phyloP scores from a whole-genome alignment of 2,329 filamentous ascomycete species.

The Seiridium cupressi region DNA sequence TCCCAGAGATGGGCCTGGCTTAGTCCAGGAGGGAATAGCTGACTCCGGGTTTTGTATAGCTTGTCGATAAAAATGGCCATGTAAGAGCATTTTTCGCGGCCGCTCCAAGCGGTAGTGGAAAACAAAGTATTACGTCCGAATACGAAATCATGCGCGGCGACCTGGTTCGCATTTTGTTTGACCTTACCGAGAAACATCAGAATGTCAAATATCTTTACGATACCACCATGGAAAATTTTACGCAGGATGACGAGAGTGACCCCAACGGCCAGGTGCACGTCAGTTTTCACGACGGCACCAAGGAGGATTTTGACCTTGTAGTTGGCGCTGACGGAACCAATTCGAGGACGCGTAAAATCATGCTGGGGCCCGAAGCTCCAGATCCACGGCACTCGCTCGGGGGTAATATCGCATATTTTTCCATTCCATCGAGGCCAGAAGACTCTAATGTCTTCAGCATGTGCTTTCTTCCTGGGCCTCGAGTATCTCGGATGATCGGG shows the following conservation, averaged over 20 bases:
- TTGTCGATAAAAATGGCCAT: constrained; percentile 40
- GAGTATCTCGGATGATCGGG: constrained; percentile 8
- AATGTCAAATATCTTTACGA: constrained; percentile 29
- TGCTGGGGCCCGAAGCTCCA: neutral
- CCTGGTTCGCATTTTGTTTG: constrained; percentile 47
- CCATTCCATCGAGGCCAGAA: neutral
- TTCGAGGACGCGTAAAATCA: constrained; percentile 37
- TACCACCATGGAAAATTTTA: constrained; percentile 24
- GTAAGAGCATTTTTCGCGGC: constrained; percentile 36
- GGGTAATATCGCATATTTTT: neutral
- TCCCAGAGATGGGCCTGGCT: too few species aligned
- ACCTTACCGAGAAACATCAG: constrained; percentile 27
- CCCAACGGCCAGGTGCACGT: constrained; percentile 25
- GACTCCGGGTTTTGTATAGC: constrained; percentile 20
- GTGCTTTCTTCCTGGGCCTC: neutral
- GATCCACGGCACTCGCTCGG: constrained; percentile 1
- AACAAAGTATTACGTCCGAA: constrained; percentile 49
- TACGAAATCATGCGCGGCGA: constrained; percentile 61
- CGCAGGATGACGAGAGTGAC: constrained; percentile 22
- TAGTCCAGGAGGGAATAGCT: too few species aligned
- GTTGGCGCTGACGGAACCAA: constrained; percentile 55
- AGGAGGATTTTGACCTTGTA: constrained; percentile 45
- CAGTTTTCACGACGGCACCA: constrained; percentile 41
- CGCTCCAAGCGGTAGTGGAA: constrained; percentile 37
- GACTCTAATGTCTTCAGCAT: neutral